Percentiles rank a stretch among this genome's conserved stretches.
phyloP scores from a whole-genome alignment of 371 early-diverging fungal genomes.

The Apophysomyces trapeziformis region DNA sequence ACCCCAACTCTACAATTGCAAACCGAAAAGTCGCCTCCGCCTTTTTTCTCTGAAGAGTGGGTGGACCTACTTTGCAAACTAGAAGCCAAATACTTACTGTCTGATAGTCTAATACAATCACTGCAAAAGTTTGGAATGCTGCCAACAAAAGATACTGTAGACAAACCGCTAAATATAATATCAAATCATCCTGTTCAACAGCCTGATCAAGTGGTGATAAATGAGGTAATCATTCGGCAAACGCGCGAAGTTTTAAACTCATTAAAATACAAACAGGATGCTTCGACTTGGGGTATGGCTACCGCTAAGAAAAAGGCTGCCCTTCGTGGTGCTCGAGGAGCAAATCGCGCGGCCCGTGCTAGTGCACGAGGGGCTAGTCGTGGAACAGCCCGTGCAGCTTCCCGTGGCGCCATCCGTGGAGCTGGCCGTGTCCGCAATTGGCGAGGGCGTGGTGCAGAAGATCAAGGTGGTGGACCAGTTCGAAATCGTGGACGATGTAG shows the following conservation, averaged over 20 bases:
- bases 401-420: background rate
- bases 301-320: background rate
- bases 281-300: background rate
- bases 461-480: background rate
- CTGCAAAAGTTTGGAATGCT: conserved; percentile 1
- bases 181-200: conserved; percentile 2
- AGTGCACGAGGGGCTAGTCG: background rate
- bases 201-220: background rate
- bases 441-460: background rate
- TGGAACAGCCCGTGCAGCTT: background rate
- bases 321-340: background rate
- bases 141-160: background rate
- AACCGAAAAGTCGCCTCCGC: background rate
- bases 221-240: background rate
- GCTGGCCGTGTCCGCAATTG: background rate
- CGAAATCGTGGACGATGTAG: background rate
- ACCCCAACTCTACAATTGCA: background rate
- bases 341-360: background rate
- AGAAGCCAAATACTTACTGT: too few species aligned
- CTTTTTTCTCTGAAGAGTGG: background rate
- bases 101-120: conserved; percentile 3
- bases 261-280: background rate
- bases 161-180: background rate
- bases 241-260: background rate
- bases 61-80: background rate